These are phyloP conservation scores for Pythium phragmitis DNA, from an alignment of 352 stramenopile species.

Conservation along the genomic window DNA sequence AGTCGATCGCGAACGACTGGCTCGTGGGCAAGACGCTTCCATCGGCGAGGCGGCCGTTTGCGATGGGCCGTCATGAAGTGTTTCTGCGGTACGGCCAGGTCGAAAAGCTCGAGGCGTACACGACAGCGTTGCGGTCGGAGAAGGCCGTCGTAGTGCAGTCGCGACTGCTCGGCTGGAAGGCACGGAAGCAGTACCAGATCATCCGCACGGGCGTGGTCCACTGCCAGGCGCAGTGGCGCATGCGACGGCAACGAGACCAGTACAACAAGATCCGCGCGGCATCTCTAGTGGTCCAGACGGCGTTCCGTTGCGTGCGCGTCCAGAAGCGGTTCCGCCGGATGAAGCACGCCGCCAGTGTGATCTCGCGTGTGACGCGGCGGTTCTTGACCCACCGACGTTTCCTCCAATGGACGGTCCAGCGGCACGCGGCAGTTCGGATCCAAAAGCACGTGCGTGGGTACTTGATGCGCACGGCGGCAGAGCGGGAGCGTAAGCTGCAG, in stretches of 20 bases:
- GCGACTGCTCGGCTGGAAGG: conserved; percentile 34
- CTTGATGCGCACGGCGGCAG: conserved; percentile 55
- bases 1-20: conserved; percentile 53
- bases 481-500: conserved; percentile 55
- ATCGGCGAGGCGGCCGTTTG: conserved; percentile 39
- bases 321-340: conserved; percentile 32
- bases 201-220: conserved; percentile 36
- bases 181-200: conserved; percentile 38
- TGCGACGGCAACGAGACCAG: conserved; percentile 25
- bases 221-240: conserved; percentile 60
- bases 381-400: conserved; percentile 51
- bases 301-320: conserved; percentile 33
- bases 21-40: conserved; percentile 28
- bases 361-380: conserved; percentile 38
- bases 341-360: conserved; percentile 30
- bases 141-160: conserved; percentile 57
- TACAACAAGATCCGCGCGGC: conserved; percentile 6
- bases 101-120: conserved; percentile 60
- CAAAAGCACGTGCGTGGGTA: conserved; percentile 54
- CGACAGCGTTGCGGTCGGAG: conserved; percentile 38
- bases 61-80: conserved; percentile 68
- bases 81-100: conserved; percentile 81
- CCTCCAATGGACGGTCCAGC: conserved; percentile 33
- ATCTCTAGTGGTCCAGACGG: conserved; percentile 19
- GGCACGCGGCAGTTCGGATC: conserved; percentile 38